Conservation (phyloP, 1,284 basidiomycete species). For the Cryptococcus floricola region DNA sequence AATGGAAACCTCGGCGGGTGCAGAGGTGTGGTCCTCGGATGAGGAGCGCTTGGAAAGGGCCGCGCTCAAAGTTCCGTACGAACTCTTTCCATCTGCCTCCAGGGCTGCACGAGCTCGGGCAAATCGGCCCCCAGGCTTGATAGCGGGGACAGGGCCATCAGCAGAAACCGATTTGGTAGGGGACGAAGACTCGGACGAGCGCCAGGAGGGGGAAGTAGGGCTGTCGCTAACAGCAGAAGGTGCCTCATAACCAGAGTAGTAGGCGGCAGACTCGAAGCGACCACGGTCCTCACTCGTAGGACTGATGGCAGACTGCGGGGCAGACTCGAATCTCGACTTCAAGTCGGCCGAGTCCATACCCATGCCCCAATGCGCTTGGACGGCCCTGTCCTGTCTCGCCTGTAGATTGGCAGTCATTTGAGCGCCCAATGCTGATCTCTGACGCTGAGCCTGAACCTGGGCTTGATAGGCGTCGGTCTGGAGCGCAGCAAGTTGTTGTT, state of each 20-base stretch:
- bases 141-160: not conserved
- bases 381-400: conserved; percentile 12
- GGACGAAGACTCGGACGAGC: conserved; percentile 11
- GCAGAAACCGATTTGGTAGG: conserved; percentile 9
- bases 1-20: not conserved
- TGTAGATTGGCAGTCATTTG: conserved; percentile 27
- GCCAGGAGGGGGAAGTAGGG: conserved; percentile 12
- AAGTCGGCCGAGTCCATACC: conserved; percentile 23
- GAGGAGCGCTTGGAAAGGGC: conserved; percentile 4
- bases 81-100: conserved; percentile 11
- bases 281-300: conserved; percentile 7
- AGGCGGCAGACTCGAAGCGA: not conserved
- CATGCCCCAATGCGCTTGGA: conserved; percentile 2
- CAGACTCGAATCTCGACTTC: conserved; percentile 31
- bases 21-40: not conserved
- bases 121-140: conserved; percentile 27
- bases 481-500: conserved; percentile 17
- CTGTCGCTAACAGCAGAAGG: conserved; percentile 5
- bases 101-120: conserved; percentile 31
- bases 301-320: conserved; percentile 5
- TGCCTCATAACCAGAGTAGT: not conserved
- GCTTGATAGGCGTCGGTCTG: conserved; percentile 11
- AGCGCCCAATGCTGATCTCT: conserved; percentile 22
- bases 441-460: conserved; percentile 6
- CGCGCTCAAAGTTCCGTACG: conserved; percentile 13